Conservation (phyloP, 1,284 basidiomycete genomes). For the Singerocomus inundabilis region DNA sequence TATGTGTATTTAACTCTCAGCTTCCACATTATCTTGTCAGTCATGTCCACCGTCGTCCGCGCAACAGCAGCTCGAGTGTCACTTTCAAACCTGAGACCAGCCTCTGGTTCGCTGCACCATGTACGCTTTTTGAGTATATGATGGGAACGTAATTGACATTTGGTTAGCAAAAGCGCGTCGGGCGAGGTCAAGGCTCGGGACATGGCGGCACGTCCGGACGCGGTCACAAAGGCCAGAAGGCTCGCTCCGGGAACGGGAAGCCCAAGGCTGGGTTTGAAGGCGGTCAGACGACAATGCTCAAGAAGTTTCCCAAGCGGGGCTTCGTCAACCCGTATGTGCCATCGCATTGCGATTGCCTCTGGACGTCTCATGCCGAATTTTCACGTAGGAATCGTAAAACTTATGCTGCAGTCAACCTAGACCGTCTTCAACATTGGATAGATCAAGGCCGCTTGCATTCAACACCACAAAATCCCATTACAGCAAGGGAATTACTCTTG, state of each 20-base stretch:
- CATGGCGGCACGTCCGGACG: constrained; percentile 91
- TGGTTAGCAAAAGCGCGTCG: constrained; percentile 85
- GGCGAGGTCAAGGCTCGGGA: constrained; percentile 88
- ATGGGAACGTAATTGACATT: not conserved
- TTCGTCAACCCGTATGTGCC: constrained; percentile 85
- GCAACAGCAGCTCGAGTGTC: constrained; percentile 40
- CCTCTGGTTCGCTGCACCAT: constrained; percentile 59
- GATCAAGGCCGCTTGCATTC: constrained; percentile 80
- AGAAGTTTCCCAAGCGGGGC: constrained; percentile 90
- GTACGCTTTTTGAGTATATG: constrained; percentile 35
- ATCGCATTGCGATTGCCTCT: not conserved
- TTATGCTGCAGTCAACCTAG: constrained; percentile 85
- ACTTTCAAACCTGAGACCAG: constrained; percentile 63
- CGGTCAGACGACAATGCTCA: constrained; percentile 93
- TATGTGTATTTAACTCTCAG: no score
- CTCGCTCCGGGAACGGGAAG: constrained; percentile 89
- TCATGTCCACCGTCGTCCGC: constrained; percentile 34
- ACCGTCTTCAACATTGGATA: constrained; percentile 90
- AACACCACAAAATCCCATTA: constrained; percentile 82
- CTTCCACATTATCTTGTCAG: not conserved
- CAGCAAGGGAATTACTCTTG: constrained; percentile 79
- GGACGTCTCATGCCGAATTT: constrained; percentile 2
- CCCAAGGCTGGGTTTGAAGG: constrained; percentile 84
- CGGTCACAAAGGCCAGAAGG: constrained; percentile 96
- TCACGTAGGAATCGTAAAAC: constrained; percentile 61